Conservation (phyloP, 352 stramenopile genomes). For the Globisporangium echinulatum region DNA sequence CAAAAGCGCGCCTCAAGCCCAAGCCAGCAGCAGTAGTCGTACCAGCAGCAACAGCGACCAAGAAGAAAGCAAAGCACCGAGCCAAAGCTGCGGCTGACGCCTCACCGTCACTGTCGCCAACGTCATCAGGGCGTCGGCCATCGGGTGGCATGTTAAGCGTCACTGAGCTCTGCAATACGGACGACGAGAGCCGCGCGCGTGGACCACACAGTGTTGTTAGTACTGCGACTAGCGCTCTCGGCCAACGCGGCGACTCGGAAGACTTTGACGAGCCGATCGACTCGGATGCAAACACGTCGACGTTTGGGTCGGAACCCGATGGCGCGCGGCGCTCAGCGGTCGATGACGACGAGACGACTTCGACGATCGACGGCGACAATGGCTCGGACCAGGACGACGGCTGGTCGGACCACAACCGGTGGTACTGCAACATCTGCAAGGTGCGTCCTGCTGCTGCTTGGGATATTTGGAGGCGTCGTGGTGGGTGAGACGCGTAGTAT, state of each 20-base stretch:
- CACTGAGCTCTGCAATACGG: slow-evolving; percentile 66
- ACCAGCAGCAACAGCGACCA: slow-evolving; percentile 1
- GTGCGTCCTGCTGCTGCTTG: slow-evolving; percentile 1
- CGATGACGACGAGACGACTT: slow-evolving; percentile 19
- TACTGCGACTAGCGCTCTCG: no score
- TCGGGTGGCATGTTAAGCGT: slow-evolving; percentile 71
- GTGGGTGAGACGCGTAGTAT: no score
- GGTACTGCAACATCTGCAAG: slow-evolving; percentile 90
- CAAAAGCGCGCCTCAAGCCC: background rate
- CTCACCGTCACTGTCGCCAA: slow-evolving; percentile 4
- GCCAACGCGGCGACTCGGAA: slow-evolving; percentile 7
- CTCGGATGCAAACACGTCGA: slow-evolving; percentile 16
- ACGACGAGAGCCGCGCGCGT: slow-evolving; percentile 22
- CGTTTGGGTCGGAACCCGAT: slow-evolving; percentile 4
- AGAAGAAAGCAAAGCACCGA: slow-evolving; percentile 5
- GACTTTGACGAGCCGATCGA: slow-evolving; percentile 8
- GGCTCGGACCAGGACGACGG: slow-evolving; percentile 40
- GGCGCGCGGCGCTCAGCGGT: slow-evolving; percentile 11
- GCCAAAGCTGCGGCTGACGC: background rate
- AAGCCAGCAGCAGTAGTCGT: slow-evolving; percentile 1
- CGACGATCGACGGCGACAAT: slow-evolving; percentile 30
- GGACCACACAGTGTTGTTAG: background rate
- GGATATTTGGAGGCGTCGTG: background rate
- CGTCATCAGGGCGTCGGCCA: slow-evolving; percentile 11
- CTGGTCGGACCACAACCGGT: slow-evolving; percentile 84